Conservation (phyloP, 176 grass and related monocot genomes). For the maize (Zea mays) region Zm-B73-REFERENCE-NAM-5.0 NC_050103.1:134933001-134933500, state of each 20-base stretch:
- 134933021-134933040: conserved; percentile 58
- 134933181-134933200: not conserved
- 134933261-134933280: not conserved
- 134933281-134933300: not conserved
- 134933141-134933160: not conserved
- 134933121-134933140: conserved; percentile 2
- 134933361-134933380: not conserved
- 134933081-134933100: conserved; percentile 60
- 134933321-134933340: not conserved
- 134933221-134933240: not conserved
- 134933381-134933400: conserved; percentile 2
- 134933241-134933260: not conserved
- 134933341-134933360: not conserved
- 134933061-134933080: conserved; percentile 58
- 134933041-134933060: conserved; percentile 51
- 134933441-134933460: not conserved
- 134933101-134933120: conserved; percentile 48
- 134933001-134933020: conserved; percentile 71
- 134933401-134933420: not conserved
- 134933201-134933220: not conserved
- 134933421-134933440: not conserved
- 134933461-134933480: not conserved
- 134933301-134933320: not conserved
- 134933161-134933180: not conserved
- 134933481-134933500: not conserved